phyloP scores from a whole-genome alignment of 371 early-diverging fungal species.

The Furculomyces boomerangus region DNA sequence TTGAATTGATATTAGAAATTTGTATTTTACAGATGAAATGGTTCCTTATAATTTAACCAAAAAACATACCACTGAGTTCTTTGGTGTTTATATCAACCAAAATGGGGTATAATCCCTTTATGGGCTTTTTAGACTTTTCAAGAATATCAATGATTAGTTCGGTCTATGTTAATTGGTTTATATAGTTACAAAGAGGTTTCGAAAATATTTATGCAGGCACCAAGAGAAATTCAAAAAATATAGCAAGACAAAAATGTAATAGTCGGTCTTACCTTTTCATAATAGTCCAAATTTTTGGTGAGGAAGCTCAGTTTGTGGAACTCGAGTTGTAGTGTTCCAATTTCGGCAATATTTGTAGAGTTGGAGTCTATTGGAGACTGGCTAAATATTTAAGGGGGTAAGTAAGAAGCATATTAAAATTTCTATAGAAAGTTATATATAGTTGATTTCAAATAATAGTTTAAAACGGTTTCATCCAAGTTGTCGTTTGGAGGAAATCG shows the following conservation, averaged over 20 bases:
- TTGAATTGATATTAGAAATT: not conserved
- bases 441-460: not conserved
- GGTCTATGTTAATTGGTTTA: not conserved
- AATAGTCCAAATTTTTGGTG: constrained; percentile 33
- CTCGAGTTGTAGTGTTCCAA: constrained; percentile 72
- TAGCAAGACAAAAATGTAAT: not conserved
- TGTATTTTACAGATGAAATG: not conserved
- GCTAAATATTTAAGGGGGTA: not conserved
- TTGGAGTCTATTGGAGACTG: constrained; percentile 5
- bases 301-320: constrained; percentile 65
- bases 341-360: constrained; percentile 46
- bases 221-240: not conserved
- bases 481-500: no score
- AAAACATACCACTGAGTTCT: constrained; percentile 2
- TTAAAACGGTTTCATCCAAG: no score
- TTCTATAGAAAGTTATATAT: not conserved
- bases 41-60: not conserved
- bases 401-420: not conserved
- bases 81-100: constrained; percentile 15
- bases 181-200: not conserved
- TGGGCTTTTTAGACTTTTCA: not conserved
- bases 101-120: constrained; percentile 20
- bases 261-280: not conserved
- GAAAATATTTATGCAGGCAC: not conserved
- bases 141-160: not conserved